Base-by-base conservation (phyloP, 2,329 filamentous ascomycete genomes). In the Neocucurbitaria cava region DNA sequence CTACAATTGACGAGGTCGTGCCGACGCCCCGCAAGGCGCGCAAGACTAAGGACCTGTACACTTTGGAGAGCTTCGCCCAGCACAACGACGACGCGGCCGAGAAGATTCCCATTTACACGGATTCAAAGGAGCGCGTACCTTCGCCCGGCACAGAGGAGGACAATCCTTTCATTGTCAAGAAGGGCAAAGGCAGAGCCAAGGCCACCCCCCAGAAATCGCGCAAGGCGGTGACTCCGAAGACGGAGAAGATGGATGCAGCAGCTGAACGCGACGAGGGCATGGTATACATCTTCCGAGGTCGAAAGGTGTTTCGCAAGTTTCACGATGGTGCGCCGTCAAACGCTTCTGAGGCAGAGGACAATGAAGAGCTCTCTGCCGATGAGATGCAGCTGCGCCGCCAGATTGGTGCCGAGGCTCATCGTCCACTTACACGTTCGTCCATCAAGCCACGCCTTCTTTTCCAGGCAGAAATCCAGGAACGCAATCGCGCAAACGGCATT, bases 231-330 rank as follows among this genome's bases (percentile, higher is more conserved):
- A 85, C 87, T 38, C 84, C 86, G 62, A 87, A 68, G 83, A 84
- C 66, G 26, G 77, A 80, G 23, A 79, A 85, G 62, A 79, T 92
- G 56, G 85, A 90, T 6, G 84, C 89, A 41, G 86, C 86, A 13
- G 82, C 84, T 3, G 75, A 81, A 28, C 87, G 89, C 26, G 83
- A 87, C 3, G 89, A 94, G 72, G 91, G 91, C 55, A 83, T 92
- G 69, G 79, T 92, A 57, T 91, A 87, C 66, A 83, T 87, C 11
- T 94, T 94, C 81, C 91, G 91, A 66, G 91, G 91, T 72, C 91
- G 89, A 80, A 91, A 87, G 71, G 81, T 91, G 52, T 92, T 91
- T 78, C 87, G 87, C 74, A 89, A 87, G 69, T 91, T 89, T 63
- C 75, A 78, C 21, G 77, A 81, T 36, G 71, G 73, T 3, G 68